A percentile compares a stretch with the other conserved stretches of the same genome.
Evolutionary conservation across 177 flowering plant genomes (phyloP).

Genomic region (Vitis hybrid): DNA sequence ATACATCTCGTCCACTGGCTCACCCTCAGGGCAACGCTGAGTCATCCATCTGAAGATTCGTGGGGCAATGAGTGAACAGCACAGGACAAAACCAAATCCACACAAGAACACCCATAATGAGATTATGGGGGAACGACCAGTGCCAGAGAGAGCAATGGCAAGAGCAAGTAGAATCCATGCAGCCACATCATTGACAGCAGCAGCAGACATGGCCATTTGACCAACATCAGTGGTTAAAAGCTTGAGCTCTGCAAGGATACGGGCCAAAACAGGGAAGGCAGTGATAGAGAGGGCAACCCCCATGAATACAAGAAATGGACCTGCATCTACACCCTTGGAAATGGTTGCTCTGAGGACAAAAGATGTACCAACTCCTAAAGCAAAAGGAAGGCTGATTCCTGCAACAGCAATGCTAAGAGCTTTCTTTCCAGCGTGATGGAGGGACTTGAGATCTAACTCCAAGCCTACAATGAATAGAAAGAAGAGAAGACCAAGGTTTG

Average conservation of each 20-base stretch:
- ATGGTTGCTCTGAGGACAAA: conserved; percentile 40
- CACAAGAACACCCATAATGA: conserved; percentile 52
- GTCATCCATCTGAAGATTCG: conserved; percentile 46
- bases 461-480: conserved; percentile 60
- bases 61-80: conserved; percentile 24
- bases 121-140: conserved; percentile 41
- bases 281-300: conserved; percentile 71
- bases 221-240: conserved; percentile 66
- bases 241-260: conserved; percentile 67
- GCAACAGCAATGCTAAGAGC: conserved; percentile 47
- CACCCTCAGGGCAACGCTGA: conserved; percentile 49
- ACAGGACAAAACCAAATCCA: conserved; percentile 39
- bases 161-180: conserved; percentile 72
- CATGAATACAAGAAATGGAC: conserved; percentile 60
- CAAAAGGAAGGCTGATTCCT: conserved; percentile 57
- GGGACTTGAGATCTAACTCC: conserved; percentile 44
- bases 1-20: conserved; percentile 55
- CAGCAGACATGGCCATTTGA: conserved; percentile 69
- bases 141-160: conserved; percentile 60
- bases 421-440: conserved; percentile 46
- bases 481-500: conserved; percentile 63
- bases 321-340: conserved; percentile 29
- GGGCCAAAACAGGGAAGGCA: conserved; percentile 68
- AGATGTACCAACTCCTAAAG: conserved; percentile 53
- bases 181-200: conserved; percentile 67